Conservation (phyloP, 2,329 filamentous ascomycete genomes). For the Graphilbum sp. region DNA sequence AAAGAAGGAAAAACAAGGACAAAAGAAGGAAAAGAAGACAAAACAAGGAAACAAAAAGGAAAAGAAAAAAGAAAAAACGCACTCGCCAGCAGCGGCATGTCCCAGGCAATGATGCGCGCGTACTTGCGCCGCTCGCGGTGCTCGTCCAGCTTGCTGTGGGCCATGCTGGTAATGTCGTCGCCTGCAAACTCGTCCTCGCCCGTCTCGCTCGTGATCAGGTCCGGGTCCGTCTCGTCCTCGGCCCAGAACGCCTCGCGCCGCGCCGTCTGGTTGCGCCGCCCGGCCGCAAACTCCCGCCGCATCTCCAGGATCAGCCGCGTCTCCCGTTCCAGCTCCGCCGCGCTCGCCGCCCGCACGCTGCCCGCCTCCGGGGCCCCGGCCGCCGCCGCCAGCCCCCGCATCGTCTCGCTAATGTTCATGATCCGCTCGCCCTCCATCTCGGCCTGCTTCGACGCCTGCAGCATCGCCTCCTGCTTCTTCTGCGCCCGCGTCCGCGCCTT, state of each 20-base stretch:
- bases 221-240: slow-evolving; percentile 29
- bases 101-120: slow-evolving; percentile 76
- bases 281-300: slow-evolving; percentile 1
- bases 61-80: slow-evolving; percentile 20
- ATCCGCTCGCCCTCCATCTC: slow-evolving; percentile 1
- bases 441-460: background rate
- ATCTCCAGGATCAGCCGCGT: background rate
- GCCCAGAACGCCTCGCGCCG: slow-evolving; percentile 29
- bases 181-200: slow-evolving; percentile 52
- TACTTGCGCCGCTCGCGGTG: slow-evolving; percentile 82
- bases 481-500: slow-evolving; percentile 7
- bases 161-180: slow-evolving; percentile 70
- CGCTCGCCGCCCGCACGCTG: background rate
- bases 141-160: slow-evolving; percentile 74
- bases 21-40: background rate
- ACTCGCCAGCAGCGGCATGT: slow-evolving; percentile 85
- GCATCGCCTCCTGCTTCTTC: slow-evolving; percentile 7
- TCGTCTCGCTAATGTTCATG: slow-evolving; percentile 1
- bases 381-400: slow-evolving; percentile 1
- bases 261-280: background rate
- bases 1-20: too few relatives aligned
- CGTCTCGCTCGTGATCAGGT: slow-evolving; percentile 31
- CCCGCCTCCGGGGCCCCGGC: background rate
- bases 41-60: slow-evolving; percentile 8
- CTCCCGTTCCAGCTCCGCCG: slow-evolving; percentile 3